phyloP scores from a whole-genome alignment of 345 rosid species.

The Iberis pinnata region DNA sequence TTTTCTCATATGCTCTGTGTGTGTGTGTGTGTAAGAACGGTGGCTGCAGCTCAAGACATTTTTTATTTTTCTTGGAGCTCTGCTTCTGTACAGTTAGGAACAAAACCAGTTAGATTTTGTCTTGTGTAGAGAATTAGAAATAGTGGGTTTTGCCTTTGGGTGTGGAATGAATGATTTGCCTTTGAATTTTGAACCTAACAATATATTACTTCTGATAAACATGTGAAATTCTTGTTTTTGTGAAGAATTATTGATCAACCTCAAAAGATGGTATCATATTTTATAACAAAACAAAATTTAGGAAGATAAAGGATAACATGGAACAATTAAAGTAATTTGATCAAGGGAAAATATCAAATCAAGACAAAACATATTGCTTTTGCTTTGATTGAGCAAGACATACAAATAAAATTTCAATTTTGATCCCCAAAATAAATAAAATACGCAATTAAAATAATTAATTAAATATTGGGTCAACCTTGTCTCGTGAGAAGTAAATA shows the following conservation, averaged over 20 bases:
- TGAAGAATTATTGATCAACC: too few species aligned
- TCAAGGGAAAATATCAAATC: too few species aligned
- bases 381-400: too few species aligned
- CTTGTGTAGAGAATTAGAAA: conserved; percentile 27
- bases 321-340: too few species aligned
- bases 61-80: conserved; percentile 15
- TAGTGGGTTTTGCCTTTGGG: conserved; percentile 13
- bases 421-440: too few species aligned
- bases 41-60: conserved; percentile 18
- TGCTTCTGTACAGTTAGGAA: conserved; percentile 27
- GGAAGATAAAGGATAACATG: too few species aligned
- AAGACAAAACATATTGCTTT: too few species aligned
- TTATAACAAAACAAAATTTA: too few species aligned
- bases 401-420: too few species aligned
- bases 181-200: not conserved
- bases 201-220: too few species aligned
- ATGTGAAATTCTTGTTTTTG: too few species aligned
- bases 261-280: too few species aligned
- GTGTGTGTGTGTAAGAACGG: conserved; percentile 13
- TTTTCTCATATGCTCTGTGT: conserved; percentile 9
- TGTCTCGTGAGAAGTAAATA: not conserved
- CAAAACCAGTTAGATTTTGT: conserved; percentile 17
- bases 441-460: not conserved
- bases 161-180: conserved; percentile 13
- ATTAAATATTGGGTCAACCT: conserved; percentile 13